Evolutionary conservation across 805 yeast genomes (phyloP).

Genomic region (Metschnikowia continentalis): DNA sequence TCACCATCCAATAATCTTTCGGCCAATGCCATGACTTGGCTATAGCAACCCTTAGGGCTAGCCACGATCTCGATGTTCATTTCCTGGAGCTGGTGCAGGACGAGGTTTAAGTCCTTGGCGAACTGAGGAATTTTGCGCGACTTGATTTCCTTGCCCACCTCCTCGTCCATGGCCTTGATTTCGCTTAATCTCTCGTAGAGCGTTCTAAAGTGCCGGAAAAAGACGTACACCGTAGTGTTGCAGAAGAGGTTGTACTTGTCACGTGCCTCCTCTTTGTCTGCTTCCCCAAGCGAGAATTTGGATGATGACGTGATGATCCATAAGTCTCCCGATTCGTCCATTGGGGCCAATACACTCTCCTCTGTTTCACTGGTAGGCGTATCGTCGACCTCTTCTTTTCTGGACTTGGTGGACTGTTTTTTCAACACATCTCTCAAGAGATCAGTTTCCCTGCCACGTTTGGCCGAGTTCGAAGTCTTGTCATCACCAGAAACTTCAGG

Average conservation of each 20-base stretch:
- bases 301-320: constrained; percentile 39
- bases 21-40: constrained; percentile 71
- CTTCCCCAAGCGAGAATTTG: constrained; percentile 25
- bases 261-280: constrained; percentile 35
- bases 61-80: constrained; percentile 64
- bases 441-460: constrained; percentile 52
- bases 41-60: constrained; percentile 62
- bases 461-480: constrained; percentile 17
- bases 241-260: constrained; percentile 73
- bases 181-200: constrained; percentile 77
- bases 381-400: constrained; percentile 33
- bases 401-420: constrained; percentile 39
- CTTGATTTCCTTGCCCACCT: constrained; percentile 69
- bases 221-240: constrained; percentile 83
- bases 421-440: constrained; percentile 58
- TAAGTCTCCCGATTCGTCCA: constrained; percentile 37
- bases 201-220: constrained; percentile 80
- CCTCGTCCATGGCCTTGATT: constrained; percentile 64
- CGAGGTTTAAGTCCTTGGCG: constrained; percentile 80
- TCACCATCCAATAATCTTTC: constrained; percentile 82
- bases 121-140: constrained; percentile 63
- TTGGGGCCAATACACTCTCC: constrained; percentile 26
- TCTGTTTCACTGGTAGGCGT: constrained; percentile 32
- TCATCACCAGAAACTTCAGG: constrained; percentile 15
- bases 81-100: constrained; percentile 76